These are phyloP conservation scores for Lentinula novae-zelandiae DNA, from an alignment of 1,284 basidiomycete species.

Conservation along the genomic window DNA sequence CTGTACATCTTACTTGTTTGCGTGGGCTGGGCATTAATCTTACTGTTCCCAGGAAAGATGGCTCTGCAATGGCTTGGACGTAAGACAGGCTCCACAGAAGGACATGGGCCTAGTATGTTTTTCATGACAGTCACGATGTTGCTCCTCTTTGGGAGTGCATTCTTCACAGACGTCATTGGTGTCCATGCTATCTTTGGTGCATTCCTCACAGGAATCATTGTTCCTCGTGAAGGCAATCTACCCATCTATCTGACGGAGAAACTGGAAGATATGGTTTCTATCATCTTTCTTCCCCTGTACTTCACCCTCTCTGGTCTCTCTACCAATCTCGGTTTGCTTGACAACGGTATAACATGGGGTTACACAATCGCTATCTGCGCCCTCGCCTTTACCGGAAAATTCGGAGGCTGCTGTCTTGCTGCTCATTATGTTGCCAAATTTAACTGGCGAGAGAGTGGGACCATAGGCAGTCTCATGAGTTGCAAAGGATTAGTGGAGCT, in stretches of 20 bases:
- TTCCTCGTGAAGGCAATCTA: slow-evolving; percentile 87
- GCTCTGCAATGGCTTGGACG: slow-evolving; percentile 70
- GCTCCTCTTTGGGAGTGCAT: slow-evolving; percentile 80
- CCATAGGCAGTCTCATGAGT: slow-evolving; percentile 91
- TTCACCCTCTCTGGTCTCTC: slow-evolving; percentile 86
- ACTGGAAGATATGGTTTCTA: slow-evolving; percentile 79
- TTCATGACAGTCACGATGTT: slow-evolving; percentile 81
- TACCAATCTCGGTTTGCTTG: slow-evolving; percentile 83
- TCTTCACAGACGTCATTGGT: slow-evolving; percentile 93
- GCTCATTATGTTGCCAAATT: slow-evolving; percentile 71
- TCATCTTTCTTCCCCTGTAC: slow-evolving; percentile 90
- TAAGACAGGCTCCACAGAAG: slow-evolving; percentile 78
- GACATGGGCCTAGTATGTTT: slow-evolving; percentile 67
- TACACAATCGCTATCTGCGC: slow-evolving; percentile 81
- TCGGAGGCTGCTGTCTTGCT: slow-evolving; percentile 65
- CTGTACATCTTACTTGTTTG: slow-evolving; percentile 82
- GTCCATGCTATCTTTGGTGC: slow-evolving; percentile 92
- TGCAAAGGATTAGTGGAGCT: slow-evolving; percentile 93
- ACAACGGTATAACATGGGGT: slow-evolving; percentile 88
- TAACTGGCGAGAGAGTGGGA: slow-evolving; percentile 74
- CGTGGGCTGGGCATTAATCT: slow-evolving; percentile 77
- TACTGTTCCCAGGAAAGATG: slow-evolving; percentile 71
- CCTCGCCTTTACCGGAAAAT: slow-evolving; percentile 85
- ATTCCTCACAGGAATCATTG: slow-evolving; percentile 87
- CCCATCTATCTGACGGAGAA: slow-evolving; percentile 77